Percentiles rank a stretch among this genome's conserved stretches.
Conservation (phyloP, 345 rosid species). For the Pelargonium nanum region DNA sequence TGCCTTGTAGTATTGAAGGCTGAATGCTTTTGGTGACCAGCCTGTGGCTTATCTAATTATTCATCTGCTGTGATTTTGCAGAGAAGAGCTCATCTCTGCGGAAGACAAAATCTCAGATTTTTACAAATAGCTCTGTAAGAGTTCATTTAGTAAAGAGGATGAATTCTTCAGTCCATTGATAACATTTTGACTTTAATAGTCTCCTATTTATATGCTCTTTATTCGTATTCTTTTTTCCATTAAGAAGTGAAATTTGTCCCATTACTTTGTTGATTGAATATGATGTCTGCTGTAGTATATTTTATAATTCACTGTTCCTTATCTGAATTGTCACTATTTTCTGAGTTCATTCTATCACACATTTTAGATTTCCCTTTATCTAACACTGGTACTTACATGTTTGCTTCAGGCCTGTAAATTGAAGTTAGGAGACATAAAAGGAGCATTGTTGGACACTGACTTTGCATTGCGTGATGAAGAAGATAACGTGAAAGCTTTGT, state of each 20-base stretch:
- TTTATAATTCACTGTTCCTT: not conserved
- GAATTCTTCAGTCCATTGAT: not conserved
- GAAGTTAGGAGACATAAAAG: constrained; percentile 4
- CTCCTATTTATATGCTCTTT: not conserved
- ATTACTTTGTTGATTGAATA: no score
- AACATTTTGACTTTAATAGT: not conserved
- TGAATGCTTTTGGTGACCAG: not conserved
- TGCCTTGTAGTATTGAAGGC: not conserved
- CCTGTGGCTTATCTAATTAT: not conserved
- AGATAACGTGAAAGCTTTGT: not conserved
- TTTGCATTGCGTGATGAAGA: not conserved
- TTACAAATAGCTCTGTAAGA: constrained; percentile 2
- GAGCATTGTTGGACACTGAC: constrained; percentile 7
- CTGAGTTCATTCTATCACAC: not conserved
- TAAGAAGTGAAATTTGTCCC: not conserved
- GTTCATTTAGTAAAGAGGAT: not conserved
- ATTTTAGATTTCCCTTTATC: not conserved
- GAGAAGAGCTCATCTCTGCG: constrained; percentile 4
- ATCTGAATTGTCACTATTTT: not conserved
- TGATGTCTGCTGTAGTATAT: no score
- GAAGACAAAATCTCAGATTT: constrained; percentile 2
- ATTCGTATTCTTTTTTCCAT: not conserved
- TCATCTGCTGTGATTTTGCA: not conserved
- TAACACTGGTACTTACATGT: not conserved
- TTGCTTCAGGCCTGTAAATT: constrained; percentile 5